These are phyloP conservation scores for Lizanozyma gosingica DNA, from an alignment of 1,139 yeast species.

Conservation along the genomic window DNA sequence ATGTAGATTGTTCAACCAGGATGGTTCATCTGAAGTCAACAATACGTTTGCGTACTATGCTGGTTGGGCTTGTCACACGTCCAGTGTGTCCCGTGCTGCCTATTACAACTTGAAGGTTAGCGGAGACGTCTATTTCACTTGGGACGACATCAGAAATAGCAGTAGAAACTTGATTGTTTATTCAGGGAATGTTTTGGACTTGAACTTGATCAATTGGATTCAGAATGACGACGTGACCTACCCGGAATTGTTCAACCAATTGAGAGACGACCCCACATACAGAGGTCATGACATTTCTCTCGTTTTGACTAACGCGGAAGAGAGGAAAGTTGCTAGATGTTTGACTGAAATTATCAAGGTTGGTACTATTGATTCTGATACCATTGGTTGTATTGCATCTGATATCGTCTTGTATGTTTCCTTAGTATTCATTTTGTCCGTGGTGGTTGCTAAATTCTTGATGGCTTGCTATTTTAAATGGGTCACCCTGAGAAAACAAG, in stretches of 20 bases:
- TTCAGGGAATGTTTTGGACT: constrained; percentile 80
- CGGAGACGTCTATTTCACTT: constrained; percentile 80
- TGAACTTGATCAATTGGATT: constrained; percentile 69
- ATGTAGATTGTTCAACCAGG: constrained; percentile 60
- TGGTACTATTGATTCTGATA: constrained; percentile 81
- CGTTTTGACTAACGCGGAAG: constrained; percentile 58
- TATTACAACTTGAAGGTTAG: constrained; percentile 52
- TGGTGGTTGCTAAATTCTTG: constrained; percentile 66
- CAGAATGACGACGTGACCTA: constrained; percentile 58
- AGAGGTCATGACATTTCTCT: constrained; percentile 79
- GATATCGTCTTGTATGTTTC: constrained; percentile 72
- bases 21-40: constrained; percentile 63
- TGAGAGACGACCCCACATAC: constrained; percentile 46
- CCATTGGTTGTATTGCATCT: constrained; percentile 95
- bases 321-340: constrained; percentile 71
- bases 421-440: constrained; percentile 72
- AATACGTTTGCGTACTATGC: constrained; percentile 52
- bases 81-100: constrained; percentile 54
- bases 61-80: constrained; percentile 92
- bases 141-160: constrained; percentile 76
- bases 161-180: constrained; percentile 75
- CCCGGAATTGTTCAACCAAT: constrained; percentile 60
- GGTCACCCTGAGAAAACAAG: constrained; percentile 71
- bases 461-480: constrained; percentile 88
- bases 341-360: constrained; percentile 81